Base-by-base conservation (phyloP, 345 rosid genomes). In the Pseudoturritis turrita region DNA sequence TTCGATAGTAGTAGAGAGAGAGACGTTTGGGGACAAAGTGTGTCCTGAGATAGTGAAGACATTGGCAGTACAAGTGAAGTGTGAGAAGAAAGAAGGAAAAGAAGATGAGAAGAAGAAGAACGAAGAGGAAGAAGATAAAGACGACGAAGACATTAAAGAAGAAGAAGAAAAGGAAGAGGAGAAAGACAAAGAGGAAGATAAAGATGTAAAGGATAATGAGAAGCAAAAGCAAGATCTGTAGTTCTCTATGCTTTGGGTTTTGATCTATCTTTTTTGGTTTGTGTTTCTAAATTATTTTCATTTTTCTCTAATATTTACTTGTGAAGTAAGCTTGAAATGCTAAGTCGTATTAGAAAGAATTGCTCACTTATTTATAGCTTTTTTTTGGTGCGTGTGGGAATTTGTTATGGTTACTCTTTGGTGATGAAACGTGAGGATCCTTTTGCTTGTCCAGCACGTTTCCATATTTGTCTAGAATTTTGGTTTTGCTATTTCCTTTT, bases 41-140 rank as follows among this genome's bases (percentile, higher is more conserved):
- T 89, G 97, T 63, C 76, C 84, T 0, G 10, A 70, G 22, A 22
- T 73, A 40, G 50, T 19, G 35, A 88, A 87, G 83, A 74, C 77
- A n/a, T 59, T 90, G 12, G 89, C 96, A 0, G 80, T 90, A 33
- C 91, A 90, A 65, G 89, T 83, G 39, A 84, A 39, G 61, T 92
- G 96, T 75, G 79, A 63, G 56, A 63, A 63, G 70, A 53, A 33
- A 43, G 46, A 72, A 40, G 51, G 62, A 6, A n/a, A 29, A 35
- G 12, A 59, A 18, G 68, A 37, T 11, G 58, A 49, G 1, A 4
- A 49, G 43, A 49, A 25, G 17, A n/a, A 26, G 2, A 44, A 62
- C 2, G 41, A 70, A 8, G 40, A 41, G 0, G 44, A 39, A 6
- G 61, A 53, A 4, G 65, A 59, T 1, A 28, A 56, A 3, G 33